Conservation (phyloP, 2,329 filamentous ascomycete genomes). For the Ophiocordyceps camponoti-leonardi region DNA sequence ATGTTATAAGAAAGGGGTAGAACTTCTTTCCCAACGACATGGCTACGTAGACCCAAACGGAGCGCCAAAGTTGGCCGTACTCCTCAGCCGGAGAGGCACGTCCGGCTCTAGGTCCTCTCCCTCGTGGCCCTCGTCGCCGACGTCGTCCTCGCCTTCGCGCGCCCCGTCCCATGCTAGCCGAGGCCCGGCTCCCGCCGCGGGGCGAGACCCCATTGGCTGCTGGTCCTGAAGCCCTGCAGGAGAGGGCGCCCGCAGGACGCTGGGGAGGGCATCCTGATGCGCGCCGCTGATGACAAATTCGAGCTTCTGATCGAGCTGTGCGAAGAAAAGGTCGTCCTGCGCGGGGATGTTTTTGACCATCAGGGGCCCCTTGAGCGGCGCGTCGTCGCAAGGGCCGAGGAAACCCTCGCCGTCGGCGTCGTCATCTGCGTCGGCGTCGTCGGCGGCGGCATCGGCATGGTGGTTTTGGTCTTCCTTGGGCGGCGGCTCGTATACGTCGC, state of each 20-base stretch:
- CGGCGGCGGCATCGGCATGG: background rate
- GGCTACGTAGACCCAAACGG: slow-evolving; percentile 21
- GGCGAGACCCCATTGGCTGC: no score
- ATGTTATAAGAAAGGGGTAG: background rate
- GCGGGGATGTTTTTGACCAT: slow-evolving; percentile 38
- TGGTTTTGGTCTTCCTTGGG: background rate
- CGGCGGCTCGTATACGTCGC: background rate
- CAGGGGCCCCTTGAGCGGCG: slow-evolving; percentile 30
- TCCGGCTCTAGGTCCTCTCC: slow-evolving; percentile 19
- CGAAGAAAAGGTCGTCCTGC: slow-evolving; percentile 36
- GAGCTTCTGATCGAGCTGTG: slow-evolving; percentile 31
- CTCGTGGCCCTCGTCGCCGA: slow-evolving; percentile 5
- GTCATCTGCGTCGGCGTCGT: background rate
- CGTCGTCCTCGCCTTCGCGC: slow-evolving; percentile 6
- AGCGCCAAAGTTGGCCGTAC: slow-evolving; percentile 28
- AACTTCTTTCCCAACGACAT: background rate
- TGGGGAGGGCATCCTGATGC: slow-evolving; percentile 27
- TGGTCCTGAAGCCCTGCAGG: no score
- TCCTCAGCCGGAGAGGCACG: slow-evolving; percentile 27
- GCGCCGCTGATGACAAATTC: slow-evolving; percentile 27
- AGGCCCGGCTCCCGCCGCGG: no score
- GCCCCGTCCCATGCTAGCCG: background rate
- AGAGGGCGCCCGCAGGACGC: slow-evolving; percentile 13
- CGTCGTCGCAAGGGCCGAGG: slow-evolving; percentile 25
- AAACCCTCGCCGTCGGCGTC: slow-evolving; percentile 8